These are phyloP conservation scores for Wallacemonas sp. DNA, from an alignment of 208 protist genomes.

Conservation along the genomic window DNA sequence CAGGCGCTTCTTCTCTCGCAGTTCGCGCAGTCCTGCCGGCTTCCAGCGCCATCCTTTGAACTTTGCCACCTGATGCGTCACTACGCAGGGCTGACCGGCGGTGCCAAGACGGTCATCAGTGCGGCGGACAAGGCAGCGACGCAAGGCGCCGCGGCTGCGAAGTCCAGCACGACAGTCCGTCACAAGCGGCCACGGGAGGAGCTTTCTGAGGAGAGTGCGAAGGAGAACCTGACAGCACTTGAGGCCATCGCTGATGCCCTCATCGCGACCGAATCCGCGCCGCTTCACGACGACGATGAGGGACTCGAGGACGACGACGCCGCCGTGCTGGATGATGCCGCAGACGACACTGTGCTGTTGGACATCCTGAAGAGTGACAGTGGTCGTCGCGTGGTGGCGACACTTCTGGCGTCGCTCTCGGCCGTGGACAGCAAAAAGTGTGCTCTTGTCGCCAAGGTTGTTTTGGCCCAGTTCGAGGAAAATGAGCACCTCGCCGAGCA, in stretches of 20 bases:
- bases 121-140: neutral
- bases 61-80: slow-evolving; percentile 69
- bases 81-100: slow-evolving; percentile 23
- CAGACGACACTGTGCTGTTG: slow-evolving; percentile 60
- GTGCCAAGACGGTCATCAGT: neutral
- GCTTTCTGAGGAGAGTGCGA: slow-evolving; percentile 1
- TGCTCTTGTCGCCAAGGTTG: slow-evolving; percentile 37
- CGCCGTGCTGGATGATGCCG: slow-evolving; percentile 27
- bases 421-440: slow-evolving; percentile 30
- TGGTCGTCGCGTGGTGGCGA: slow-evolving; percentile 68
- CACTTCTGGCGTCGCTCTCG: slow-evolving; percentile 58
- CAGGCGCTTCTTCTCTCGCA: slow-evolving; percentile 57
- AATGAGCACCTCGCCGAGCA: slow-evolving; percentile 74
- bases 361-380: slow-evolving; percentile 79
- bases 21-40: slow-evolving; percentile 77
- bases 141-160: slow-evolving; percentile 1
- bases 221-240: slow-evolving; percentile 23
- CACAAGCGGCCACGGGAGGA: slow-evolving; percentile 45
- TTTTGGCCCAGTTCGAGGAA: slow-evolving; percentile 79
- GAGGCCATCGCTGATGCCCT: slow-evolving; percentile 47
- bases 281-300: slow-evolving; percentile 31
- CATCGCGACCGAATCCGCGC: slow-evolving; percentile 39
- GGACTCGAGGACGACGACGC: slow-evolving; percentile 20
- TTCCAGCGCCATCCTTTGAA: slow-evolving; percentile 54
- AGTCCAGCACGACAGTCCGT: slow-evolving; percentile 3